phyloP scores from a whole-genome alignment of 140 eudicot genomes.

The Ambrosia hybrid region DNA sequence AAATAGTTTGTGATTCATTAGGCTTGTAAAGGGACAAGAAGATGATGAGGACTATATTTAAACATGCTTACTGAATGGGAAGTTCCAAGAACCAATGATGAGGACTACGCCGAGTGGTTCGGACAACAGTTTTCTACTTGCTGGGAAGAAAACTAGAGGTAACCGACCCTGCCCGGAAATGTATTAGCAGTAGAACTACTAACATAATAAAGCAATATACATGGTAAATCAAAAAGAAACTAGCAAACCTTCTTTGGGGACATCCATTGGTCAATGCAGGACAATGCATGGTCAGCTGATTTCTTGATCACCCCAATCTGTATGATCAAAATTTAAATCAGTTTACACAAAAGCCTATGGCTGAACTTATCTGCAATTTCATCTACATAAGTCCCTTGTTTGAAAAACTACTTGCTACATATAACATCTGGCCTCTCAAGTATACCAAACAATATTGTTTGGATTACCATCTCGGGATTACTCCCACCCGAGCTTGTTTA shows the following conservation, averaged over 20 bases:
- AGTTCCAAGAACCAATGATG: slow-evolving; percentile 81
- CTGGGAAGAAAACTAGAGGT: slow-evolving; percentile 68
- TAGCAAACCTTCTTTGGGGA: slow-evolving; percentile 68
- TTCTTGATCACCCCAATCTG: slow-evolving; percentile 80
- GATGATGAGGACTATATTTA: not conserved
- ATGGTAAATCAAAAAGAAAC: not conserved
- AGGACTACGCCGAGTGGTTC: slow-evolving; percentile 87
- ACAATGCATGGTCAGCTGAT: slow-evolving; percentile 55
- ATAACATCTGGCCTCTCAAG: not conserved
- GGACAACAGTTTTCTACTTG: slow-evolving; percentile 58
- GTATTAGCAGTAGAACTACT: not conserved
- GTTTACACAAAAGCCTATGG: not conserved
- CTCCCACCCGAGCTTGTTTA: no score
- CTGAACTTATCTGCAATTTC: slow-evolving; percentile 8
- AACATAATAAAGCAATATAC: not conserved
- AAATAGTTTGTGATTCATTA: slow-evolving; percentile 6
- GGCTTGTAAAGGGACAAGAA: not conserved
- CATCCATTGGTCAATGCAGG: slow-evolving; percentile 67
- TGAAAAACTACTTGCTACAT: not conserved
- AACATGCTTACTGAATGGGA: slow-evolving; percentile 66
- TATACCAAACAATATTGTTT: no score
- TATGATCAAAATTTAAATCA: not conserved
- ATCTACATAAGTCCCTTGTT: not conserved
- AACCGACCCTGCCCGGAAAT: not conserved
- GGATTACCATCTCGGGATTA: no score